A percentile compares a stretch with the other conserved stretches of the same genome.
Conservation (phyloP, 2,329 filamentous ascomycete genomes). For the Cercospora sp. region DNA sequence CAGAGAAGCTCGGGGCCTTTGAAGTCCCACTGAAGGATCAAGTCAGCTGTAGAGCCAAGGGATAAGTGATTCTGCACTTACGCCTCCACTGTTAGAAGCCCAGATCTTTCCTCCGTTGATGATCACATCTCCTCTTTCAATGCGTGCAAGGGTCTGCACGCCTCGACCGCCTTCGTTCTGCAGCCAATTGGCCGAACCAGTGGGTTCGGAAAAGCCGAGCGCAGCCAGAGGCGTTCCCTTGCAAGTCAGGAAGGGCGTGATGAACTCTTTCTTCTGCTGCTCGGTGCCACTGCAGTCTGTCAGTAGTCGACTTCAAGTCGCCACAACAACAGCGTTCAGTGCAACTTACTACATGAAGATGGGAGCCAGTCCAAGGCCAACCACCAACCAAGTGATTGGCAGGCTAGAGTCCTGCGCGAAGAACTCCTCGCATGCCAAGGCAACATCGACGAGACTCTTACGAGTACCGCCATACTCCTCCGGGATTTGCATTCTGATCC, state of each 20-base stretch:
- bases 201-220: background rate
- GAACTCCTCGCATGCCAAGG: constrained; percentile 8
- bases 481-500: background rate
- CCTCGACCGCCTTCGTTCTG: background rate
- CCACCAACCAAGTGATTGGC: constrained; percentile 9
- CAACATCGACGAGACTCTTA: constrained; percentile 10
- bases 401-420: constrained; percentile 12
- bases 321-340: background rate
- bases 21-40: background rate
- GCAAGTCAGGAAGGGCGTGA: background rate
- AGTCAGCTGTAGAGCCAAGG: background rate
- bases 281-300: background rate
- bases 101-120: background rate
- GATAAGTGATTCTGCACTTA: background rate
- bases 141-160: background rate
- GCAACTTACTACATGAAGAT: constrained; percentile 9
- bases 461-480: background rate
- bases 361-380: background rate
- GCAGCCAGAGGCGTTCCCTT: background rate
- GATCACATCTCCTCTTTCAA: background rate
- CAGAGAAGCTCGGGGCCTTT: background rate
- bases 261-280: background rate
- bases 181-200: background rate
- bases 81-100: background rate
- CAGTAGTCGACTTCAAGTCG: background rate